These are phyloP conservation scores for Cladophialophora psammophila DNA, from an alignment of 2,329 filamentous ascomycete genomes.

Conservation along the genomic window DNA sequence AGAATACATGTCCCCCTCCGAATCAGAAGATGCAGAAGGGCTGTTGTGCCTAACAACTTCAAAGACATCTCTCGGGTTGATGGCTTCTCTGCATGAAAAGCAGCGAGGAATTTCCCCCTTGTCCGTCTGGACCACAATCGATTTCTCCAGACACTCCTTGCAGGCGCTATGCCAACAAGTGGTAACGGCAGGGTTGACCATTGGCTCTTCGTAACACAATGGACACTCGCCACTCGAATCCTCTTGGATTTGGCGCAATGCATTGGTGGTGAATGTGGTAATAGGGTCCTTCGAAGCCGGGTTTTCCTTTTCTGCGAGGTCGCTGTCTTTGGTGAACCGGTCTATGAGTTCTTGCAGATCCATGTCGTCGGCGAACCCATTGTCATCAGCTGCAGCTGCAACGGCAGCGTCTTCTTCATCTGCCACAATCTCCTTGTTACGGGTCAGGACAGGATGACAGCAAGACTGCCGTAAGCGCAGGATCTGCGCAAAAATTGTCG, in stretches of 20 bases:
- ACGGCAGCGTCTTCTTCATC: constrained; percentile 80
- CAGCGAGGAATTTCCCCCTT: constrained; percentile 79
- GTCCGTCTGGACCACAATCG: constrained; percentile 84
- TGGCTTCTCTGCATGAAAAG: constrained; percentile 85
- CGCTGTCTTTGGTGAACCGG: constrained; percentile 76
- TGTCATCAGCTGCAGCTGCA: constrained; percentile 74
- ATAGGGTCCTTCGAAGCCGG: constrained; percentile 62
- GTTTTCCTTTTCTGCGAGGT: constrained; percentile 62
- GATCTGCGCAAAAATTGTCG: constrained; percentile 97
- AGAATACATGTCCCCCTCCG: constrained; percentile 48
- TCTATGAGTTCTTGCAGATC: constrained; percentile 86
- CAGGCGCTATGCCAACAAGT: constrained; percentile 98
- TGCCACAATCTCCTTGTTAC: constrained; percentile 81
- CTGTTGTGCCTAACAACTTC: constrained; percentile 78
- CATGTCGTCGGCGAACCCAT: constrained; percentile 92
- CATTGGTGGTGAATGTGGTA: constrained; percentile 83
- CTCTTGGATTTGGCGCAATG: constrained; percentile 87
- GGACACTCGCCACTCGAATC: constrained; percentile 91
- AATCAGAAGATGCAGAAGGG: constrained; percentile 49
- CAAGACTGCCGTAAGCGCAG: constrained; percentile 90
- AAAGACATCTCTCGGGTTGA: constrained; percentile 86
- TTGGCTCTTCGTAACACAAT: constrained; percentile 92
- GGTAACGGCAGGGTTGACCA: constrained; percentile 92
- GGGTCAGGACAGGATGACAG: constrained; percentile 88
- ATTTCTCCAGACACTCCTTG: constrained; percentile 88